Base-by-base conservation (phyloP, 768 basidiomycete genomes). In the Macrocybe gigantea region DNA sequence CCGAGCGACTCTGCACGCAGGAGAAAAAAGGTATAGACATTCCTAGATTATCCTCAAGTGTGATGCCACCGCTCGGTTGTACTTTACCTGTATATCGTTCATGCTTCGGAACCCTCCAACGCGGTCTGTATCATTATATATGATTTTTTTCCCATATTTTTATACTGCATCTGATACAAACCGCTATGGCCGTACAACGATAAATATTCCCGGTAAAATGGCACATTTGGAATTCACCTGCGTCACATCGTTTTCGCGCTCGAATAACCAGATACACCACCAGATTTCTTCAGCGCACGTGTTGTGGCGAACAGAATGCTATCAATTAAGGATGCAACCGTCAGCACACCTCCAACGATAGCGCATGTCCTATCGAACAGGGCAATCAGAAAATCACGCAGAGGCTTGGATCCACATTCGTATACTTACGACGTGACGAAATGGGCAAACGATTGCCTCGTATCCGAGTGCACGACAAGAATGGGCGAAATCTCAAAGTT, bases 401-500 rank as follows among this genome's bases (percentile, higher is more conserved):
- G 37, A 37, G 8, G 49, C 31, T 33, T 42, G 47, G 14, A 11
- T 33, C 42, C 22, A 22, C 22, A 22, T 22, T 22, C 4, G 22
- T 22, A 22, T 22, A 77, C 93, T 60, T 60, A 94, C 89, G 94
- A 97, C 38, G 96, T 97, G 29, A 98, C 70, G 75, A 98, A 98
- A 69, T 99, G 96, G 2, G 96, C 95, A 64, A 98, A 95, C 0
- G 91, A 90, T 65, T 98, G 94, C 47, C 93, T 78, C 33, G 80
- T 85, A 62, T 98, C 95, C 8, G 80, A 78, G 63, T 97, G 93
- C 15, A 93, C 85, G 44, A 99, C 87, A 42, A 90, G 85, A 59
- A 99, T 93, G 9, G 94, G 95, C 12, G 93, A 96, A 60, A 97
- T 96, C 63, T 98, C 94, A 64, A 89, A 96, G 71, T 93, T 96